Percentiles rank a stretch among this genome's conserved stretches.
phyloP scores from a whole-genome alignment of 2,329 filamentous ascomycete genomes.

The Leptographium radiaticola region DNA sequence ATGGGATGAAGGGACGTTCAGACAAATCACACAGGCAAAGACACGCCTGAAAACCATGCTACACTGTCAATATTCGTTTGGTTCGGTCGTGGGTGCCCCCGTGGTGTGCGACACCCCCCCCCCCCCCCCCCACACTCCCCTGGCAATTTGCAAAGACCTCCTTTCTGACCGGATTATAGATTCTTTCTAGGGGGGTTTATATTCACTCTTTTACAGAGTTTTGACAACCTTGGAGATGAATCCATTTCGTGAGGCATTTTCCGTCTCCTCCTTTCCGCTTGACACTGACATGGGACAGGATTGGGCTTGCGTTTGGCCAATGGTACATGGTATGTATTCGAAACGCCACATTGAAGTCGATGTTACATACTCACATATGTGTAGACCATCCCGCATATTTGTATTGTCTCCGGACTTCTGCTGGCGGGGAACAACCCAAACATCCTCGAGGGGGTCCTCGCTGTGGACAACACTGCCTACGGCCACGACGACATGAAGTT shows the following conservation, averaged over 20 bases:
- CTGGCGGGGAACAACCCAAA: conserved; percentile 18
- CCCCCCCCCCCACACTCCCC: too few species aligned
- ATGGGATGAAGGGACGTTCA: conserved; percentile 3
- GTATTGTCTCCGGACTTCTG: conserved; percentile 15
- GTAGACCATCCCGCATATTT: conserved; percentile 16
- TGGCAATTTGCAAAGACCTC: background rate
- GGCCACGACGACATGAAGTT: conserved; percentile 7
- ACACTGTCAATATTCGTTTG: conserved; percentile 16
- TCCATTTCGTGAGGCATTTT: conserved; percentile 6
- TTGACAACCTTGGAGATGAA: conserved; percentile 10
- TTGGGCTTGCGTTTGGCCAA: conserved; percentile 11
- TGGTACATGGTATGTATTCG: conserved; percentile 13
- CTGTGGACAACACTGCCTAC: conserved; percentile 8
- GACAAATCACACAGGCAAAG: conserved; percentile 9
- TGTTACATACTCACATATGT: background rate
- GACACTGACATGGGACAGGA: background rate
- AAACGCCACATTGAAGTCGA: background rate
- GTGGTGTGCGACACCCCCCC: conserved; percentile 6
- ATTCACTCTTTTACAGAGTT: conserved; percentile 12
- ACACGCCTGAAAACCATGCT: conserved; percentile 14
- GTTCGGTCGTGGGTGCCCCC: conserved; percentile 15
- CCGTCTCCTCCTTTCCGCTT: background rate
- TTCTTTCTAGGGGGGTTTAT: conserved; percentile 17
- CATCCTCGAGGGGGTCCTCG: conserved; percentile 16
- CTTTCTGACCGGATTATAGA: background rate